Evolutionary conservation across 2,329 filamentous ascomycete genomes (phyloP), one percentile per base, ranked within the genome.

Genomic region (Parascedosporium putredinis): DNA sequence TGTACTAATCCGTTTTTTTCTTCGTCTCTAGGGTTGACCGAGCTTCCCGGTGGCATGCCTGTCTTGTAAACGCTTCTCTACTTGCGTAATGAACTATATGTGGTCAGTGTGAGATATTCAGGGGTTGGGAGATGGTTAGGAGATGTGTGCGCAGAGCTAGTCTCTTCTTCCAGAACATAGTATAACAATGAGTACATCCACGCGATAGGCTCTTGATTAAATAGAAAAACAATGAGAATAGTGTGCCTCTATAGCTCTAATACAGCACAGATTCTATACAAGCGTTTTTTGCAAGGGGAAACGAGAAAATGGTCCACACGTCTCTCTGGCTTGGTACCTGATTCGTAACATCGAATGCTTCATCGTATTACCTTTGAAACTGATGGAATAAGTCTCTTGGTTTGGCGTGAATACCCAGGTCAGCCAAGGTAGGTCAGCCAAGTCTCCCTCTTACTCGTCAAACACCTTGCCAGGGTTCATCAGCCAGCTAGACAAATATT

Each of bases 391-490:
- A n/a, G n/a, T n/a, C n/a, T n/a, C n/a, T n/a, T n/a, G n/a, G n/a
- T n/a, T n/a, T n/a, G 31, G 31, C 31, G 12, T 4, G 16, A 34
- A 8, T 34, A 36, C 18, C 33, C 14, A 36, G 33, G 2, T 16
- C 33, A 36, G 33, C 12, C 31, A 34, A 7, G 14, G n/a, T 31
- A 31, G 31, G 4, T 16, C 16, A 7, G 7, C 14, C 2, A 10
- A 34, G 16, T 31, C n/a, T 18, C 18, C 31, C 14, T 33, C n/a
- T 52, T 33, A 57, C 46, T 59, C 63, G 45, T 84, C 79, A 61
- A 85, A 82, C 36, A 85, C 78, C 62, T 85, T 85, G 5, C 81
- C 82, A 1, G 82, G 82, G 54, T 86, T 86, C 67, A 86, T 69
- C 36, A 86, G 63, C 78, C 82, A 84, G 47, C 78, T 64, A 29